Base-by-base conservation (phyloP, 2,329 filamentous ascomycete genomes). In the Pseudogymnoascus pannorum region DNA sequence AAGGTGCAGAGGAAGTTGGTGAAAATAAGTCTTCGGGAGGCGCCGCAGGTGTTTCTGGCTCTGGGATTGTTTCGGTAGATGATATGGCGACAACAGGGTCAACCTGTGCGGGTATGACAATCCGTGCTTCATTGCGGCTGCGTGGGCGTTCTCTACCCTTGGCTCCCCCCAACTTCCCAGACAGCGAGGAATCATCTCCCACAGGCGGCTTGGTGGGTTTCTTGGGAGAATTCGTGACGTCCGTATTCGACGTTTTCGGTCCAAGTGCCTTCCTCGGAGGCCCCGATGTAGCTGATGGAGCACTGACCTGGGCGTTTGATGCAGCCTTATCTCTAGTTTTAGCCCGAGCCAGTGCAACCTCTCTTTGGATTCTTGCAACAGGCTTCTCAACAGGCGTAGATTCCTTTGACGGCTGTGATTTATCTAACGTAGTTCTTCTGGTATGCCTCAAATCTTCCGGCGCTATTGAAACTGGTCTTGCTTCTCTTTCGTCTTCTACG, bases 181-280 rank as follows among this genome's bases (percentile, higher is more conserved):
- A 26, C 9, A 31, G 24, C 7, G 48, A 54, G 26, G 48, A 54
- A 51, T 79, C 76, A 29, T 79, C 75, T 3, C 65, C 60, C 8
- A 65, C 60, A 2, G 66, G 35, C 8, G 70, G 63, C 60, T 76
- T 79, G 1, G 71, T 57, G 2, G 64, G 65, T 69, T 87, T 87
- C 68, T 78, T 83, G 0, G 84, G 84, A 2, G 85, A 86, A 29
- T 76, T 75, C 44, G 71, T 71, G 9, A 87, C 69, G 65, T 82
- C 79, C 61, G 84, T 78, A 67, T 87, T 87, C 14, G 81, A 80
- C 72, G 76, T 87, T 73, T 87, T 87, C 51, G 76, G 75, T 6
- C 68, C 71, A 5, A 73, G 64, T 26, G 68, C 67, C 58, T 68
- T 72, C 61, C 71, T 67, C n/a, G 29, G 62, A 12, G 61, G 62